A percentile compares a stretch with the other conserved stretches of the same genome.
Evolutionary conservation across 306 rosid species (phyloP).

Genomic region (Rubus idaeus): DNA sequence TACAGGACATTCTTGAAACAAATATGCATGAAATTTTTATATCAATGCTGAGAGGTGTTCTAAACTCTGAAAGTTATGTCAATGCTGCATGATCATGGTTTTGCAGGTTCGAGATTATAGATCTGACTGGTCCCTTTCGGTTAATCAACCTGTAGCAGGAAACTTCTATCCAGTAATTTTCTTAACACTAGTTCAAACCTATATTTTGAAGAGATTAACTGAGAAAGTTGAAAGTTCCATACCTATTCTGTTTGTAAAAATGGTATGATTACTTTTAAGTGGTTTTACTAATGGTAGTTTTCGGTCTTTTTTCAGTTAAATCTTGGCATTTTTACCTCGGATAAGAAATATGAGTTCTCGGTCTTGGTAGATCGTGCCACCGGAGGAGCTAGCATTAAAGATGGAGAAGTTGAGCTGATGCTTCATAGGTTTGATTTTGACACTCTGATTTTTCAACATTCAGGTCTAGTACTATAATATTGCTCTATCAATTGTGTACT

Average conservation of each 20-base stretch:
- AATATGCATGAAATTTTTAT: too few relatives aligned
- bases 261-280: too few relatives aligned
- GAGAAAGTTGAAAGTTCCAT: not conserved
- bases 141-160: constrained; percentile 87
- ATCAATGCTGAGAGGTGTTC: too few relatives aligned
- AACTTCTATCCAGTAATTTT: constrained; percentile 84
- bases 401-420: constrained; percentile 88
- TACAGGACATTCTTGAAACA: not conserved
- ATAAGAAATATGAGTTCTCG: constrained; percentile 72
- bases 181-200: not conserved
- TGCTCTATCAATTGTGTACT: not conserved
- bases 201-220: too few relatives aligned
- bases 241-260: not conserved
- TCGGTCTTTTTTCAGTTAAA: constrained; percentile 51
- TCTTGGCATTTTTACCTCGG: constrained; percentile 73
- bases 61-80: too few relatives aligned
- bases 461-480: not conserved
- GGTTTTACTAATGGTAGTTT: not conserved
- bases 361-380: constrained; percentile 87
- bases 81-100: not conserved
- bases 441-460: constrained; percentile 1
- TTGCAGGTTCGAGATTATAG: constrained; percentile 76
- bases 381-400: constrained; percentile 78
- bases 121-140: constrained; percentile 76
- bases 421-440: constrained; percentile 64